A percentile compares a stretch with the other conserved stretches of the same genome.
Conservation (phyloP, 1,284 basidiomycete species). For the Apiotrichum gamsii region DNA sequence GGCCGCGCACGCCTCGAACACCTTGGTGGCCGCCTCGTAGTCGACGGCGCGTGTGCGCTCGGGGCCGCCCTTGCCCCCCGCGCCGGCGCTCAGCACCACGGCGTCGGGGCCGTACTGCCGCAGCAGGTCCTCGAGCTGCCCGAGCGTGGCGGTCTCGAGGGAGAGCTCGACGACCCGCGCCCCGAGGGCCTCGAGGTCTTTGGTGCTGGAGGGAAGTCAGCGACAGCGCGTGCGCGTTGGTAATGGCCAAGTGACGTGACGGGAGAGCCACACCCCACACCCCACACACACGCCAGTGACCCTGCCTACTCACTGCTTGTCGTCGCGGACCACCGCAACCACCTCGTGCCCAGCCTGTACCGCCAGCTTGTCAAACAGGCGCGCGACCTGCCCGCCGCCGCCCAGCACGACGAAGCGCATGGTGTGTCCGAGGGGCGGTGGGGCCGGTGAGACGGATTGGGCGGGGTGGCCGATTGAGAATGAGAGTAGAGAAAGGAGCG, state of each 20-base stretch:
- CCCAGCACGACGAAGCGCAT: slow-evolving; percentile 41
- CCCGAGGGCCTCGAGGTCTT: slow-evolving; percentile 51
- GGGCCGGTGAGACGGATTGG: no score
- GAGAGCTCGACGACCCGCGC: slow-evolving; percentile 57
- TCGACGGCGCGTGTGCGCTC: slow-evolving; percentile 64
- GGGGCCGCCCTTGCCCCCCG: slow-evolving; percentile 59
- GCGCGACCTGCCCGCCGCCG: slow-evolving; percentile 50
- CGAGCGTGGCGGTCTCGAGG: slow-evolving; percentile 54
- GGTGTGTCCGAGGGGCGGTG: not conserved
- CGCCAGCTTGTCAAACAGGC: slow-evolving; percentile 55
- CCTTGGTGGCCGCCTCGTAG: slow-evolving; percentile 63
- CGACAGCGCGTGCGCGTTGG: not conserved
- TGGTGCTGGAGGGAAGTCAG: slow-evolving; percentile 40
- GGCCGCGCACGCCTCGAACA: slow-evolving; percentile 63
- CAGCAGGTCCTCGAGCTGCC: slow-evolving; percentile 54
- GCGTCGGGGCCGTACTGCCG: slow-evolving; percentile 51
- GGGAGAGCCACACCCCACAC: no score
- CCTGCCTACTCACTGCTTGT: slow-evolving; percentile 38
- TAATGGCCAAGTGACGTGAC: no score
- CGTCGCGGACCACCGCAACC: slow-evolving; percentile 57
- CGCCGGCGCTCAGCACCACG: slow-evolving; percentile 63
- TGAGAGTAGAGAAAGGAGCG: no score
- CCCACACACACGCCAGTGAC: no score
- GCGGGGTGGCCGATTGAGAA: no score
- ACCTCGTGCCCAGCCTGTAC: slow-evolving; percentile 49